Evolutionary conservation across 345 rosid species (phyloP).

Genomic region (Litchi chinensis): DNA sequence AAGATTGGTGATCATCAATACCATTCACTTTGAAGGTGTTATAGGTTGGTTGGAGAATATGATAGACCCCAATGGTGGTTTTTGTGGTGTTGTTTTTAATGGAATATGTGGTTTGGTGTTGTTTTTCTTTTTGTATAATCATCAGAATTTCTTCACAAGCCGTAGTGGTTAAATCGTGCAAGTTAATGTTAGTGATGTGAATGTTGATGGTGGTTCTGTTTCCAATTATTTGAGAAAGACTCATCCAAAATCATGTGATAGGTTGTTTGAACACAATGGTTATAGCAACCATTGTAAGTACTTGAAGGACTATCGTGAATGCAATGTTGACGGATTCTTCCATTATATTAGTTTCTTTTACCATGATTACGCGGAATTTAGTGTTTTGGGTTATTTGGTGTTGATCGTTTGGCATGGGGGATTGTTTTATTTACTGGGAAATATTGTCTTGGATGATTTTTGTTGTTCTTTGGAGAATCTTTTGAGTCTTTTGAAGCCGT

Average conservation of each 20-base stretch:
- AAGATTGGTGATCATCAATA: neutral
- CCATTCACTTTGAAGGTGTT: neutral
- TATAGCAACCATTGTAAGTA: conserved; percentile 33
- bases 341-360: conserved; percentile 51
- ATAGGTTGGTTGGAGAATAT: conserved; percentile 8
- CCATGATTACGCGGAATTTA: conserved; percentile 40
- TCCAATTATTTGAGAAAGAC: conserved; percentile 7
- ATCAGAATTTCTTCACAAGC: neutral
- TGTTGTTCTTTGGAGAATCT: conserved; percentile 62
- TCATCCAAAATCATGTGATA: conserved; percentile 30
- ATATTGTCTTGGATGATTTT: conserved; percentile 63
- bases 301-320: conserved; percentile 44
- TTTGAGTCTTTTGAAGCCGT: conserved; percentile 45
- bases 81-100: conserved; percentile 27
- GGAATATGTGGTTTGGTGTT: conserved; percentile 29
- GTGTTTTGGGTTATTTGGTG: conserved; percentile 35
- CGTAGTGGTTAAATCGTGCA: conserved; percentile 23
- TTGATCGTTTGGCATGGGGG: conserved; percentile 52
- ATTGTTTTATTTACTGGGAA: conserved; percentile 62
- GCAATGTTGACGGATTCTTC: conserved; percentile 50
- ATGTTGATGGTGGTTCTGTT: conserved; percentile 4
- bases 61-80: conserved; percentile 18
- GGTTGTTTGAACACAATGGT: conserved; percentile 33
- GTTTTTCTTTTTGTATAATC: conserved; percentile 34
- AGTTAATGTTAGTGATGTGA: conserved; percentile 17